These are phyloP conservation scores for Phialophora macrospora DNA, from an alignment of 2,329 filamentous ascomycete species.

Conservation along the genomic window DNA sequence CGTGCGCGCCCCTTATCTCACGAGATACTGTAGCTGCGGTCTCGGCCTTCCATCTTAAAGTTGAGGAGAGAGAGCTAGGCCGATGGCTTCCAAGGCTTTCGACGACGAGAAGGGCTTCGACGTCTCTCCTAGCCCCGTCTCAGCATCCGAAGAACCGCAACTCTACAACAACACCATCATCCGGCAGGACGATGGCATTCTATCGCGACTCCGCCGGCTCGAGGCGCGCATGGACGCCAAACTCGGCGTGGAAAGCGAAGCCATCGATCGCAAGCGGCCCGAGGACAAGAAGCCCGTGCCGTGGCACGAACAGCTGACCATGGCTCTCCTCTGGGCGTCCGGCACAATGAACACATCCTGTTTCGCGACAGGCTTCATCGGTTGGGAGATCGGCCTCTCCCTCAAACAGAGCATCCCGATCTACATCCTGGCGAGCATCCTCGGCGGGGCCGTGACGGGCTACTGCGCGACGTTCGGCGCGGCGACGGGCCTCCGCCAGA, in stretches of 20 bases:
- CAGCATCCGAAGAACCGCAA: constrained; percentile 2
- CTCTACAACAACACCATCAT: constrained; percentile 35
- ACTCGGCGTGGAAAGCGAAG: constrained; percentile 56
- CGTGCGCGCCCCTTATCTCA: constrained; percentile 1
- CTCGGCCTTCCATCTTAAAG: not conserved
- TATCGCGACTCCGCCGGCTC: constrained; percentile 33
- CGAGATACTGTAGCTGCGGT: constrained; percentile 2
- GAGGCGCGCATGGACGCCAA: constrained; percentile 53
- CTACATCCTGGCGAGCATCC: constrained; percentile 38
- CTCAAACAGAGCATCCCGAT: constrained; percentile 39
- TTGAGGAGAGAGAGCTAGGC: not conserved
- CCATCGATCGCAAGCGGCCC: constrained; percentile 53
- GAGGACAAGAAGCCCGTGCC: constrained; percentile 52
- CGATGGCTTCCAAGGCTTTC: constrained; percentile 17
- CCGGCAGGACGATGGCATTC: constrained; percentile 30
- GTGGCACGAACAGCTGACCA: constrained; percentile 44
- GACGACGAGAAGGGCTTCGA: constrained; percentile 26
- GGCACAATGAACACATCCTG: constrained; percentile 51
- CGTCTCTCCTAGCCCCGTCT: not conserved
- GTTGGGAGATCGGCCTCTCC: constrained; percentile 40
- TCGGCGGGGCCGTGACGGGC: constrained; percentile 37
- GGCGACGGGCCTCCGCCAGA: constrained; percentile 43
- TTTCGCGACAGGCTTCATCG: constrained; percentile 43
- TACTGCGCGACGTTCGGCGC: constrained; percentile 47
- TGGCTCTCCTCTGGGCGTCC: constrained; percentile 53